phyloP scores from a whole-genome alignment of 371 early-diverging fungal species.

The Mucor plumbeus region DNA sequence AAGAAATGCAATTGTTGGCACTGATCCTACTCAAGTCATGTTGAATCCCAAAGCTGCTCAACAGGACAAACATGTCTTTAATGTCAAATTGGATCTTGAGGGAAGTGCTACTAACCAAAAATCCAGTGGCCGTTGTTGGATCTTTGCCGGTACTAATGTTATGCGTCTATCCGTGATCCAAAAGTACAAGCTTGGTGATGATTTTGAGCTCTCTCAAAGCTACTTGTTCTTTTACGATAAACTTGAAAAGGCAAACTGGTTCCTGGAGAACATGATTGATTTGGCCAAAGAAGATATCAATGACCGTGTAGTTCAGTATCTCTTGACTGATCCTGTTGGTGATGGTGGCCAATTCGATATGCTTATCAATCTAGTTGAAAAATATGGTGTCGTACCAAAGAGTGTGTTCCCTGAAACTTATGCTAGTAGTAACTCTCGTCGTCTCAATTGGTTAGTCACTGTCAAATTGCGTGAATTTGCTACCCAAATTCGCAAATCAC shows the following conservation, averaged over 20 bases:
- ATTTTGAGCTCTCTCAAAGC: slow-evolving; percentile 81
- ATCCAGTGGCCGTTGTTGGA: slow-evolving; percentile 84
- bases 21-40: slow-evolving; percentile 62
- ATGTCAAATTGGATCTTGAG: slow-evolving; percentile 67
- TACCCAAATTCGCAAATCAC: slow-evolving; percentile 55
- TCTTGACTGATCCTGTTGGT: slow-evolving; percentile 68
- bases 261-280: slow-evolving; percentile 78
- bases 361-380: slow-evolving; percentile 78
- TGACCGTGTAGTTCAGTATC: slow-evolving; percentile 75
- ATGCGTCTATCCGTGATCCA: slow-evolving; percentile 39
- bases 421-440: slow-evolving; percentile 66
- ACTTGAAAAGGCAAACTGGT: slow-evolving; percentile 84
- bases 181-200: slow-evolving; percentile 69
- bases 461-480: slow-evolving; percentile 79
- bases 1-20: slow-evolving; percentile 65
- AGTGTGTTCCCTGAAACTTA: slow-evolving; percentile 73
- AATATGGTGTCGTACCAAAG: slow-evolving; percentile 82
- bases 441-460: slow-evolving; percentile 70
- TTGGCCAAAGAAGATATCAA: slow-evolving; percentile 66
- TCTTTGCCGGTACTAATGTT: slow-evolving; percentile 76
- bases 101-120: slow-evolving; percentile 77
- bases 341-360: slow-evolving; percentile 81
- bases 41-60: slow-evolving; percentile 59
- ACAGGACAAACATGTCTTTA: slow-evolving; percentile 55
- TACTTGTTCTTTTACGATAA: slow-evolving; percentile 84